These are phyloP conservation scores for Lasiodiplodia sp. DNA, from an alignment of 2,329 filamentous ascomycete genomes.

Conservation along the genomic window DNA sequence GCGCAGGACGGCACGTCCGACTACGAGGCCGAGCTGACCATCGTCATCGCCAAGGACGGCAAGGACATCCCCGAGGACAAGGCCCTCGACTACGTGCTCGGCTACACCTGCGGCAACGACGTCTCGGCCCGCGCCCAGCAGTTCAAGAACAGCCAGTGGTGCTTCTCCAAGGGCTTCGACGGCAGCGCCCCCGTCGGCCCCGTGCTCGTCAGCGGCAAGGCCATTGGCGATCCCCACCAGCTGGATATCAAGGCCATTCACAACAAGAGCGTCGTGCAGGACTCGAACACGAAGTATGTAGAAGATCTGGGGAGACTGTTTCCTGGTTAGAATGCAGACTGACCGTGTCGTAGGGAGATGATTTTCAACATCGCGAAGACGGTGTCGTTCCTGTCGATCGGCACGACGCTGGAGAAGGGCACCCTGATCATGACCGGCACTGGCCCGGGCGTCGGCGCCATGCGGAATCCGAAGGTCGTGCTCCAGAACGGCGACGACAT, in stretches of 20 bases:
- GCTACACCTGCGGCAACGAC: constrained; percentile 64
- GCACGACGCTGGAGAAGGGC: constrained; percentile 55
- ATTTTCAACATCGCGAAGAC: constrained; percentile 57
- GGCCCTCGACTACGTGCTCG: constrained; percentile 60
- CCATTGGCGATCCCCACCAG: constrained; percentile 54
- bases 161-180: constrained; percentile 65
- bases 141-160: constrained; percentile 57
- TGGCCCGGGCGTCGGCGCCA: constrained; percentile 52
- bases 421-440: constrained; percentile 61
- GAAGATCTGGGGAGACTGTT: not conserved
- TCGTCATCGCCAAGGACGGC: constrained; percentile 62
- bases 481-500: constrained; percentile 50
- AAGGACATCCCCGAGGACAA: constrained; percentile 57
- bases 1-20: constrained; percentile 58
- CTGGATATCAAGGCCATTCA: constrained; percentile 56
- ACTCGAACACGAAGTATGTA: constrained; percentile 38
- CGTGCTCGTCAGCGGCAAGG: constrained; percentile 51
- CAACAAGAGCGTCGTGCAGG: constrained; percentile 59
- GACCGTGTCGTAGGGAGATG: constrained; percentile 47
- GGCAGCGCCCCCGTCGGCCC: constrained; percentile 63
- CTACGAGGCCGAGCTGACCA: constrained; percentile 49
- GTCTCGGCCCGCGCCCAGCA: constrained; percentile 62
- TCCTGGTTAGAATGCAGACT: not conserved
- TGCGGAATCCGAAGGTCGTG: constrained; percentile 50
- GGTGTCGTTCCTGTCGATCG: constrained; percentile 56